Conservation (phyloP, 148 eudicot species). For the Linanthus parryae region DNA sequence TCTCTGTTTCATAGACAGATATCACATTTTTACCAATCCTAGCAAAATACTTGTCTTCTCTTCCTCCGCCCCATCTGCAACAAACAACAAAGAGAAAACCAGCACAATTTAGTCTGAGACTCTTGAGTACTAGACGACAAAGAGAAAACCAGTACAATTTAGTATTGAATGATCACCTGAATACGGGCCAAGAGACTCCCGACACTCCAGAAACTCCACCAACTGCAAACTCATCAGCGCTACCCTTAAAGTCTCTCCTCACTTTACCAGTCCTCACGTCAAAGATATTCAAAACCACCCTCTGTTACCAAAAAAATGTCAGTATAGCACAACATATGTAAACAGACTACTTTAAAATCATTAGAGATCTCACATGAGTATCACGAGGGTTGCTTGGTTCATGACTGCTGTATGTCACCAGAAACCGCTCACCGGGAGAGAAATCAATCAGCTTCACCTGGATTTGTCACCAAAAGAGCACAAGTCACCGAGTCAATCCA, state of each 20-base stretch:
- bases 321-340: not conserved
- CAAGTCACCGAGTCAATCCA: not conserved
- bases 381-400: conserved; percentile 97
- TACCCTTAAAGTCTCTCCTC: conserved; percentile 92
- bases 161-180: conserved; percentile 40
- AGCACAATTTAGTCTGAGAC: too few relatives aligned
- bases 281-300: conserved; percentile 74
- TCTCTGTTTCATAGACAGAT: conserved; percentile 91
- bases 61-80: conserved; percentile 94
- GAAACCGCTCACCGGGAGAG: conserved; percentile 89
- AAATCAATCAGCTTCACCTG: conserved; percentile 91
- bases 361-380: conserved; percentile 58
- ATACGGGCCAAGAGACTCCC: conserved; percentile 94
- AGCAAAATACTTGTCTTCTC: conserved; percentile 89
- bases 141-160: too few relatives aligned
- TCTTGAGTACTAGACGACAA: conserved; percentile 2
- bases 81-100: not conserved
- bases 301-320: conserved; percentile 30
- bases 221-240: conserved; percentile 81
- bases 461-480: conserved; percentile 13
- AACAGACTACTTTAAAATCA: not conserved
- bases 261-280: conserved; percentile 92
- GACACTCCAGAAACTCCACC: conserved; percentile 87
- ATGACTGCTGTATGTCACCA: conserved; percentile 94
- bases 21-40: conserved; percentile 86